phyloP scores from a whole-genome alignment of 106 monocot genomes.

The Allium sativum region DNA sequence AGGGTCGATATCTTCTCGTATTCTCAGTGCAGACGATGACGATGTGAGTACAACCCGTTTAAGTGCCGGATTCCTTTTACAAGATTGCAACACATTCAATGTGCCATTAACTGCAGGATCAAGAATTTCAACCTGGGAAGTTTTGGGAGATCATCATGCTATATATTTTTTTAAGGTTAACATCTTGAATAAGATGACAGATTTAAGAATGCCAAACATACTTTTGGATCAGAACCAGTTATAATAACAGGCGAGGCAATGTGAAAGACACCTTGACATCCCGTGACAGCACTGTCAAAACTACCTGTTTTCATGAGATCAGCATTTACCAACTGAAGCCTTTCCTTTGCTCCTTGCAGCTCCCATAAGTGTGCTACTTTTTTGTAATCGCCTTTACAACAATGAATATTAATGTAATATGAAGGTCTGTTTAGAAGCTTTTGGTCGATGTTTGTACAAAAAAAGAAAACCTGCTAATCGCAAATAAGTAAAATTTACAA shows the following conservation, averaged over 20 bases:
- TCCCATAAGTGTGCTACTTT: conserved; percentile 67
- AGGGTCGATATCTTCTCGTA: conserved; percentile 25
- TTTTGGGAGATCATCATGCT: background rate
- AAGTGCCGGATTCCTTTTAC: conserved; percentile 57
- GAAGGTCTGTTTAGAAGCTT: too few relatives aligned
- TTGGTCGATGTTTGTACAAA: too few relatives aligned
- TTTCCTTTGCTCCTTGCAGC: conserved; percentile 68
- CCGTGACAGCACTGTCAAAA: conserved; percentile 66
- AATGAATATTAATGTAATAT: background rate
- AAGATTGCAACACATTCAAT: conserved; percentile 54
- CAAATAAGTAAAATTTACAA: too few relatives aligned
- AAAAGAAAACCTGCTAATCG: too few relatives aligned
- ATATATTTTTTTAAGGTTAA: too few relatives aligned
- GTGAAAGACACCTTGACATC: conserved; percentile 91
- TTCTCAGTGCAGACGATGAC: conserved; percentile 46
- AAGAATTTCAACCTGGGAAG: conserved; percentile 42
- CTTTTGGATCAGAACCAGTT: conserved; percentile 49
- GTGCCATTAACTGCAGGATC: conserved; percentile 70
- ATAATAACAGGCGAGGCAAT: conserved; percentile 54
- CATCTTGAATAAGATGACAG: too few relatives aligned
- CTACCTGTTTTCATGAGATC: conserved; percentile 72
- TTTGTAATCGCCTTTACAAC: conserved; percentile 29
- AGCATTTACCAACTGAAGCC: conserved; percentile 61
- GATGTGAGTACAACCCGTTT: conserved; percentile 66
- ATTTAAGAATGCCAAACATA: background rate